Conservation (phyloP, 2,329 filamentous ascomycete species). For the Chaetomium olivaceum region DNA sequence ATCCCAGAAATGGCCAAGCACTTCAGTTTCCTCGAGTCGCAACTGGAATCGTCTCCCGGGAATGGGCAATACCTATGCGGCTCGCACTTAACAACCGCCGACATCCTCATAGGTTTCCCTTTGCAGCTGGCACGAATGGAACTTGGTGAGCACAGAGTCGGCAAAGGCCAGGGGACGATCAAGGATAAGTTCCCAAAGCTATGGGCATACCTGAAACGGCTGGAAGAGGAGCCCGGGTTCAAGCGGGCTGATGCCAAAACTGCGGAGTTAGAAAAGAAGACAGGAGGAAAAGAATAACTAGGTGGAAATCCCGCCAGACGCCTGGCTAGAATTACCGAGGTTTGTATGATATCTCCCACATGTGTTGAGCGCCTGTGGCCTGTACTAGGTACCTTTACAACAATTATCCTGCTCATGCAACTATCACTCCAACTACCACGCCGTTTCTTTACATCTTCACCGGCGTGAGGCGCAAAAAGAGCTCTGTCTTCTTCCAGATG, state of each 20-base stretch:
- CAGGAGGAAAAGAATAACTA: constrained; percentile 21
- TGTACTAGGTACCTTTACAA: background rate
- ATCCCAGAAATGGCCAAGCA: constrained; percentile 48
- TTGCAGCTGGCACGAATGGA: constrained; percentile 45
- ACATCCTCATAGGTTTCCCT: constrained; percentile 54
- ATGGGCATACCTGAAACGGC: constrained; percentile 45
- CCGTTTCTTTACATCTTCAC: constrained; percentile 19
- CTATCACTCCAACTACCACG: background rate
- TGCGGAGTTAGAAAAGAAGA: constrained; percentile 36
- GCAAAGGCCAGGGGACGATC: constrained; percentile 12
- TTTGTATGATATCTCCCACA: background rate
- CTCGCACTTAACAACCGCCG: constrained; percentile 48
- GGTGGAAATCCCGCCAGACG: too few relatives aligned
- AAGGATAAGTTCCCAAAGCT: constrained; percentile 41
- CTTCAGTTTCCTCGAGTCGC: constrained; percentile 48
- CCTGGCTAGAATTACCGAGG: background rate
- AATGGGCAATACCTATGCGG: constrained; percentile 49
- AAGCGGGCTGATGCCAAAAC: constrained; percentile 49
- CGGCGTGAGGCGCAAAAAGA: constrained; percentile 41
- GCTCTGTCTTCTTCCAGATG: constrained; percentile 44
- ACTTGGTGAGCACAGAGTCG: constrained; percentile 43
- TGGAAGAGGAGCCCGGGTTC: constrained; percentile 49
- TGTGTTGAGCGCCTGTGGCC: background rate
- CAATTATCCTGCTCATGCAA: background rate
- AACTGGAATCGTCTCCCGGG: constrained; percentile 45